Percentiles rank a stretch among this genome's conserved stretches.
Conservation (phyloP, 1,284 basidiomycete species). For the Xerocomus cyaneibrunnescens region DNA sequence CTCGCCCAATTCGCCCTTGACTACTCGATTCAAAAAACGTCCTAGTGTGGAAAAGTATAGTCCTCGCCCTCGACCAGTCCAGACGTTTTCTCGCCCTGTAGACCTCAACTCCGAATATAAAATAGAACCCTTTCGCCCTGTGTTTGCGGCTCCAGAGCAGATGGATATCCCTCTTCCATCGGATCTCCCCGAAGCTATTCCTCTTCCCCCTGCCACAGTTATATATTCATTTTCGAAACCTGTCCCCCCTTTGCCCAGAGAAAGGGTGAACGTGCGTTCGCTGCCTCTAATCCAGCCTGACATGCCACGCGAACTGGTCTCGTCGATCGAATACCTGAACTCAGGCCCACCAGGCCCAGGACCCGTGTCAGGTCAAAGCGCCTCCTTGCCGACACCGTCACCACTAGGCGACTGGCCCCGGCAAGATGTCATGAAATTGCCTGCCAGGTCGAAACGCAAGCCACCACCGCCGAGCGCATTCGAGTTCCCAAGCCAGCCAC, state of each 20-base stretch:
- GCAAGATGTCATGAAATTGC: slow-evolving; percentile 43
- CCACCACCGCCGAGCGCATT: slow-evolving; percentile 23
- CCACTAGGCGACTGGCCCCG: slow-evolving; percentile 61
- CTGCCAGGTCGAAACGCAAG: slow-evolving; percentile 35
- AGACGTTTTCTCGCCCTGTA: slow-evolving; percentile 37
- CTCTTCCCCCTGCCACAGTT: slow-evolving; percentile 14
- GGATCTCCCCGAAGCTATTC: slow-evolving; percentile 28
- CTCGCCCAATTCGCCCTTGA: slow-evolving; percentile 34
- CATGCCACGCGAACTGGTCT: slow-evolving; percentile 5
- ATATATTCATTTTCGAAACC: slow-evolving; percentile 15
- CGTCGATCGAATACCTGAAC: slow-evolving; percentile 35
- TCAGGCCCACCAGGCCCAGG: slow-evolving; percentile 20
- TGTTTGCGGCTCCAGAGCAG: slow-evolving; percentile 22
- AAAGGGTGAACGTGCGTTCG: slow-evolving; percentile 1
- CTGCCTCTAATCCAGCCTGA: slow-evolving; percentile 9
- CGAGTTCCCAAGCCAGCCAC: slow-evolving; percentile 21
- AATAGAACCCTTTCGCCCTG: slow-evolving; percentile 46
- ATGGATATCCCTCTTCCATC: slow-evolving; percentile 18
- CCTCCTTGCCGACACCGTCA: slow-evolving; percentile 38
- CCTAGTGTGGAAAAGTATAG: slow-evolving; percentile 40
- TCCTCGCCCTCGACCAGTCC: slow-evolving; percentile 40
- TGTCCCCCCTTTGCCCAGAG: slow-evolving; percentile 6
- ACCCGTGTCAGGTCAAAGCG: slow-evolving; percentile 8
- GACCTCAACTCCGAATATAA: slow-evolving; percentile 44
- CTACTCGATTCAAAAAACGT: slow-evolving; percentile 34